These are phyloP conservation scores for Paramecium octaurelia DNA, from an alignment of 73 alveolate genomes.

Conservation along the genomic window DNA sequence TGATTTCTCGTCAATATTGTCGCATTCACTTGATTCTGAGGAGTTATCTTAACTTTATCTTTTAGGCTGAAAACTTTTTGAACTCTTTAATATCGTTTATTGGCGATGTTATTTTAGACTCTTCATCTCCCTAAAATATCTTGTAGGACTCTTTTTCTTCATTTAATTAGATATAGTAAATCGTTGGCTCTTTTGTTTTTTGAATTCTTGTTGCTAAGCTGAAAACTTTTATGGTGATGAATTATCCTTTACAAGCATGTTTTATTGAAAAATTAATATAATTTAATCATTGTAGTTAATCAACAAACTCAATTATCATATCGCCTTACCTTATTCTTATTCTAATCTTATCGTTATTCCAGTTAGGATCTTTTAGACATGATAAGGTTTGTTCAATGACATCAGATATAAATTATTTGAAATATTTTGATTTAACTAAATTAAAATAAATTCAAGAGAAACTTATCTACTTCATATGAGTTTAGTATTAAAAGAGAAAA, in stretches of 20 bases:
- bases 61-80: neutral
- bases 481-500: neutral
- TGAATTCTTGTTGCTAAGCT: neutral
- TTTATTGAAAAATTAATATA: neutral
- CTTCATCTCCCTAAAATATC: neutral
- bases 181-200: neutral
- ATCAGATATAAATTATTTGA: neutral
- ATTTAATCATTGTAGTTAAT: neutral
- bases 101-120: neutral
- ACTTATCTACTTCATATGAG: neutral
- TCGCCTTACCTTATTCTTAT: neutral
- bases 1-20: neutral
- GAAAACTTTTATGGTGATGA: neutral
- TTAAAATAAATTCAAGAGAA: neutral
- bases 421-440: neutral
- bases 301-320: neutral
- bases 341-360: neutral
- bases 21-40: neutral
- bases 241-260: neutral
- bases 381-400: neutral
- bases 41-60: neutral
- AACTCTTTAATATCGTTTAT: neutral
- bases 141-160: neutral
- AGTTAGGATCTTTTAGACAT: neutral
- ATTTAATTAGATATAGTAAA: neutral